Conservation (phyloP, 139 green algal species). For the Edaphochlamys debaryana region DNA sequence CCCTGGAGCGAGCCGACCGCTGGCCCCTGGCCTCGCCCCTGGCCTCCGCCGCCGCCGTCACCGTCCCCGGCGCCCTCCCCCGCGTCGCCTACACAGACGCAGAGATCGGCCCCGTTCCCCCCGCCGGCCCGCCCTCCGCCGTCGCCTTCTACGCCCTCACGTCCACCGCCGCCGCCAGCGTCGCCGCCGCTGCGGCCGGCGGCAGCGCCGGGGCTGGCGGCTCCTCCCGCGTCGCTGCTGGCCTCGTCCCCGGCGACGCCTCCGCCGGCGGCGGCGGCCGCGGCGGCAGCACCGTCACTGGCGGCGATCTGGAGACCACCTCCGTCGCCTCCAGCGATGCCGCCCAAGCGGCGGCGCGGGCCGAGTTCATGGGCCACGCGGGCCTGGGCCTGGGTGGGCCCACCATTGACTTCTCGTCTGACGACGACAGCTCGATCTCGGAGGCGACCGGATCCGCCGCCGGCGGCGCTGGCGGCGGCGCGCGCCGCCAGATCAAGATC, state of each 20-base stretch:
- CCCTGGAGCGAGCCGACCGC: constrained; percentile 1
- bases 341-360: constrained; percentile 14
- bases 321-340: constrained; percentile 18
- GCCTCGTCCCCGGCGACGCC: background rate
- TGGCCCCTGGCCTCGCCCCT: background rate
- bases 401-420: constrained; percentile 8
- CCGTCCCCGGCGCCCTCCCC: background rate
- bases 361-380: constrained; percentile 6
- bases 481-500: constrained; percentile 15
- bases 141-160: constrained; percentile 27
- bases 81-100: background rate
- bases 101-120: constrained; percentile 23
- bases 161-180: constrained; percentile 1
- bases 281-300: constrained; percentile 1
- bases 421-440: background rate
- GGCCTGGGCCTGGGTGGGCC: background rate
- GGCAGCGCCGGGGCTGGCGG: background rate
- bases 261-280: background rate
- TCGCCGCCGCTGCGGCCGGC: background rate
- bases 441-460: background rate
- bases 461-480: background rate
- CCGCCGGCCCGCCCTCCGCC: background rate
- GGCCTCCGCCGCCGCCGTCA: background rate
- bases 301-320: constrained; percentile 6
- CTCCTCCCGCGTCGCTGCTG: too few relatives aligned